Base-by-base conservation (phyloP, 441 rosid genomes). In the Gossypium gossypioides region DNA sequence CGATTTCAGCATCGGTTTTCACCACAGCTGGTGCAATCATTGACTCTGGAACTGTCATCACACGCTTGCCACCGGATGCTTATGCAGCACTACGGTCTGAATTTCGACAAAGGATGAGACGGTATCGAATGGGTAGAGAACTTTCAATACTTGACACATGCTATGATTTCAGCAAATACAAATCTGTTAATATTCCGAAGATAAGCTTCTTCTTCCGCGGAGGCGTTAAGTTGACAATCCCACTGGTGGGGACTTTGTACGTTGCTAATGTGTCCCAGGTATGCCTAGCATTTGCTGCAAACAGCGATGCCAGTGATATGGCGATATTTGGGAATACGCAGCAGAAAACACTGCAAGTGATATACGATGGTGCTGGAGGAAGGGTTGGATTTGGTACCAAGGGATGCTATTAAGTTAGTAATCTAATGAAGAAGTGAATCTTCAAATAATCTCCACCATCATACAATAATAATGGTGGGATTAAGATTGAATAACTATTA, bases 121-220 rank as follows among this genome's bases (percentile, higher is more conserved):
- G 68, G 68, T 91, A 91, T 54, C 91, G 91, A 0, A 60, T 16
- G 21, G 75, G 91, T 0, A 76, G 79, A 0, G 81, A 84, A 0
- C 75, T 82, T 2, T 82, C 92, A n/a, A 86, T 91, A 57, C 82
- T 90, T 0, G 96, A 93, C 82, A 93, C 96, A 27, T 91, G 97
- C 75, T 91, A 81, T 48, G 89, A 93, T 70, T 73, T 93, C 7
- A 87, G 80, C 67, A 81, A 73, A 0, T 81, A 73, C 12, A 46
- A 51, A 2, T 76, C 85, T 0, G 50, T 81, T 1, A 1, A 25
- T 3, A 44, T 91, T 16, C 98, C 97, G 0, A 76, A 74, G 32
- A 85, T 91, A 3, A 71, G 80, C 57, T 64, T 91, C 29, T 72
- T 25, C 32, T 90, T 91, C 73, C 74, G 63, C 15, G 93, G 90